Evolutionary conservation across 257 asterid genomes (phyloP).

Genomic region (Solanum arcanum): DNA sequence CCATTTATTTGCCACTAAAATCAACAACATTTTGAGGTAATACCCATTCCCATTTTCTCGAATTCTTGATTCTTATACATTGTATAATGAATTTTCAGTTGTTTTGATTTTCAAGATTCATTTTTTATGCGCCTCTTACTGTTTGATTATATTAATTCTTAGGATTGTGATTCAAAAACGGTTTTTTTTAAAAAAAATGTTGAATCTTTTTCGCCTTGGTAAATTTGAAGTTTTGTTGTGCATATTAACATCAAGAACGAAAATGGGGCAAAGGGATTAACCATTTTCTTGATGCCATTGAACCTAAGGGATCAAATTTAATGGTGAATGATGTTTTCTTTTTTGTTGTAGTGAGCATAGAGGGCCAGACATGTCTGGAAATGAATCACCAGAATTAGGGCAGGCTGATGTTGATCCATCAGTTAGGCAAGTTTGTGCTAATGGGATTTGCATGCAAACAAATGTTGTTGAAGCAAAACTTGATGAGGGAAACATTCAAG

Average conservation of each 20-base stretch:
- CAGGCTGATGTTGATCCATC: slow-evolving; percentile 39
- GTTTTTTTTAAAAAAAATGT: background rate
- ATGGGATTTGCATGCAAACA: slow-evolving; percentile 74
- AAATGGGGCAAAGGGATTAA: background rate
- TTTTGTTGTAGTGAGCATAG: slow-evolving; percentile 20
- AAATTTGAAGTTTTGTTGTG: background rate
- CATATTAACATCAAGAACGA: background rate
- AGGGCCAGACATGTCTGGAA: slow-evolving; percentile 55
- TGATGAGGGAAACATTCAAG: slow-evolving; percentile 87
- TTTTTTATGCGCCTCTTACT: background rate
- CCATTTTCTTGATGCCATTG: background rate
- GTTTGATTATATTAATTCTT: background rate
- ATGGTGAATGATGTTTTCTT: slow-evolving; percentile 14
- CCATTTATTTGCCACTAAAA: background rate
- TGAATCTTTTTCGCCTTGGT: background rate
- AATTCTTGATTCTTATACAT: background rate
- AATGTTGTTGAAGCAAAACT: slow-evolving; percentile 76
- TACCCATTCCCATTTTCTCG: background rate
- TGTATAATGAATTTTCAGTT: background rate
- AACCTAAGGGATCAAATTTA: background rate
- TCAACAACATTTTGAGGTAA: background rate
- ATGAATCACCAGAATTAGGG: slow-evolving; percentile 32
- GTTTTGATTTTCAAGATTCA: background rate
- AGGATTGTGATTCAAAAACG: background rate
- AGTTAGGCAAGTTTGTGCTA: slow-evolving; percentile 57